Percentiles rank a stretch among this genome's conserved stretches.
Evolutionary conservation across 208 protist species (phyloP).

Genomic region (Acanthamoeba healyi): DNA sequence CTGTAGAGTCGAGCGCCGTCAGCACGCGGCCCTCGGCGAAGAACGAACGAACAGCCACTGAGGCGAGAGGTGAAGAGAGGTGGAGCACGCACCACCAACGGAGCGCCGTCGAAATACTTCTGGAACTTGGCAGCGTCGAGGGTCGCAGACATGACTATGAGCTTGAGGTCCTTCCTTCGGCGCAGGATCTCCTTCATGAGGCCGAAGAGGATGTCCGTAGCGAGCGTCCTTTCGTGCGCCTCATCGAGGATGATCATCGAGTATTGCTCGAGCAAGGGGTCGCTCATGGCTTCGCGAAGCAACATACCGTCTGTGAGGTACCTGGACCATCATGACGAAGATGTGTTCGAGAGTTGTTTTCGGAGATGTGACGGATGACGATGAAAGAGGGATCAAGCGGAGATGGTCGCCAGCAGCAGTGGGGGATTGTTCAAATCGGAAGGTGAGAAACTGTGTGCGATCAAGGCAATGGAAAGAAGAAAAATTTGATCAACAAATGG

Average conservation of each 20-base stretch:
- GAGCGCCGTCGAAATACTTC: constrained; percentile 93
- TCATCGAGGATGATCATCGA: constrained; percentile 94
- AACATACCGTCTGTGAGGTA: constrained; percentile 95
- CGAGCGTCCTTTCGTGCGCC: constrained; percentile 98
- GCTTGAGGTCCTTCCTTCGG: constrained; percentile 91
- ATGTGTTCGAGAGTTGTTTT: no score
- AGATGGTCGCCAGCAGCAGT: background rate
- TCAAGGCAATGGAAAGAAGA: background rate
- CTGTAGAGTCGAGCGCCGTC: background rate
- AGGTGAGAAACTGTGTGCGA: background rate
- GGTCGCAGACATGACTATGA: constrained; percentile 96
- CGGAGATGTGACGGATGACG: no score
- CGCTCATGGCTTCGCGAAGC: constrained; percentile 92
- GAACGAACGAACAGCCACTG: background rate
- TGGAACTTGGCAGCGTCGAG: constrained; percentile 95
- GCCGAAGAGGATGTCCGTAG: constrained; percentile 93
- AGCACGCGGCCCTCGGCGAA: no score
- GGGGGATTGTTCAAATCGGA: constrained; percentile 1
- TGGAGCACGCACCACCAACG: constrained; percentile 83
- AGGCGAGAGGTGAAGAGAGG: constrained; percentile 73
- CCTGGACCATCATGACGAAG: background rate
- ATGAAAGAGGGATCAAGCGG: background rate
- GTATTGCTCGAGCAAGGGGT: constrained; percentile 91
- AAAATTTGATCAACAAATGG: constrained; percentile 13
- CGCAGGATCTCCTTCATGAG: constrained; percentile 91